These are phyloP conservation scores for Cyclaneusma minus DNA, from an alignment of 2,329 filamentous ascomycete genomes.

Conservation along the genomic window DNA sequence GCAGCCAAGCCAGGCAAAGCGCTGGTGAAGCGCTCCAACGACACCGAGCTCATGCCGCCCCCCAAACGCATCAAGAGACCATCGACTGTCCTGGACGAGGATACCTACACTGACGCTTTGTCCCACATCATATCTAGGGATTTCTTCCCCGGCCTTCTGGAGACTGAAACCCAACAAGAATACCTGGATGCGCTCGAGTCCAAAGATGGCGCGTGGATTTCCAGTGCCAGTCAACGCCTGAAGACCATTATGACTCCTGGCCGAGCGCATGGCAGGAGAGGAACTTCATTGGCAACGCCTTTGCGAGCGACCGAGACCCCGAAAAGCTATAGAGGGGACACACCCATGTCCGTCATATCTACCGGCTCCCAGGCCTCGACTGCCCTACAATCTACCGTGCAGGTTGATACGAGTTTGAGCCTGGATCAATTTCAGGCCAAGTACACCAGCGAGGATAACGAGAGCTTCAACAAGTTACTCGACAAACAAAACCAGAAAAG, in stretches of 20 bases:
- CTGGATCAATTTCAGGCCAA: slow-evolving; percentile 76
- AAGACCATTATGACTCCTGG: slow-evolving; percentile 72
- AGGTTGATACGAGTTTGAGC: slow-evolving; percentile 62
- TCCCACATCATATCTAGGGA: slow-evolving; percentile 92
- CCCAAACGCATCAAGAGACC: slow-evolving; percentile 91
- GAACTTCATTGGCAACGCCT: slow-evolving; percentile 18
- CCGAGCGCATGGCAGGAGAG: slow-evolving; percentile 23
- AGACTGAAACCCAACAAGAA: slow-evolving; percentile 77
- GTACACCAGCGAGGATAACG: slow-evolving; percentile 96
- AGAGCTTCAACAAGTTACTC: slow-evolving; percentile 83
- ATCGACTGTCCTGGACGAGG: slow-evolving; percentile 77
- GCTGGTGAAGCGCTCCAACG: slow-evolving; percentile 44
- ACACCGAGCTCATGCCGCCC: slow-evolving; percentile 71
- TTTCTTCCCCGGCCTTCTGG: slow-evolving; percentile 85
- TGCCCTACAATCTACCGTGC: slow-evolving; percentile 23
- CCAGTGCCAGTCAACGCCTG: slow-evolving; percentile 57
- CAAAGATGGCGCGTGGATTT: slow-evolving; percentile 72
- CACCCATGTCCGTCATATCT: slow-evolving; percentile 45
- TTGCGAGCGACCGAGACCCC: slow-evolving; percentile 37
- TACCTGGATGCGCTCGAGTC: slow-evolving; percentile 86
- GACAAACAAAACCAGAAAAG: slow-evolving; percentile 81
- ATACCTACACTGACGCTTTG: slow-evolving; percentile 77
- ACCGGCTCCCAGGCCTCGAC: slow-evolving; percentile 21
- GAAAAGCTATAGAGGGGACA: slow-evolving; percentile 53
- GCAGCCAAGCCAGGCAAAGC: slow-evolving; percentile 29